A percentile compares a stretch with the other conserved stretches of the same genome.
Evolutionary conservation across 2,329 filamentous ascomycete species (phyloP).

Genomic region (Ophiocordyceps australis): DNA sequence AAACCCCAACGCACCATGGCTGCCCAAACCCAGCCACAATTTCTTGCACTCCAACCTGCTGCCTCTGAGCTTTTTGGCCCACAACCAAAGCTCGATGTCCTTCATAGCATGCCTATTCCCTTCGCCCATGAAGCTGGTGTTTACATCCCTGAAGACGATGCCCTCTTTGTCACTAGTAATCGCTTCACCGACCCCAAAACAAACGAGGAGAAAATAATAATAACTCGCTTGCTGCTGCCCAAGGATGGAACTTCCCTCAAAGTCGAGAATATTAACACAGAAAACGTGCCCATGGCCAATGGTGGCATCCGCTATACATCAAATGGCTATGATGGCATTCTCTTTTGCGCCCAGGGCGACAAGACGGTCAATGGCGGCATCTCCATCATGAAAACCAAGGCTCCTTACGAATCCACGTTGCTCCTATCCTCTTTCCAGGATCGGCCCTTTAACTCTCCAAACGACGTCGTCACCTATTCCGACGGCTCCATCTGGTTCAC

Average conservation of each 20-base stretch:
- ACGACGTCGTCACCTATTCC: slow-evolving; percentile 23
- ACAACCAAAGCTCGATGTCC: slow-evolving; percentile 14
- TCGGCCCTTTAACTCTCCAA: slow-evolving; percentile 27
- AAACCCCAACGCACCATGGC: too few species aligned
- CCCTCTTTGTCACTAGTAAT: slow-evolving; percentile 16
- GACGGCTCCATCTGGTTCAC: slow-evolving; percentile 31
- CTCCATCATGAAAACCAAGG: slow-evolving; percentile 11
- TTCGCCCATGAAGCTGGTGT: slow-evolving; percentile 30
- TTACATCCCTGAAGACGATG: slow-evolving; percentile 10
- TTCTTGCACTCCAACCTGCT: slow-evolving; percentile 3
- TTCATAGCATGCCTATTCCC: too few species aligned
- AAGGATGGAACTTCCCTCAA: slow-evolving; percentile 3
- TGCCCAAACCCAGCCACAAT: too few species aligned
- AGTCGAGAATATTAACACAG: slow-evolving; percentile 14
- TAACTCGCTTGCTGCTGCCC: slow-evolving; percentile 9
- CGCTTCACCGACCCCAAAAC: slow-evolving; percentile 7
- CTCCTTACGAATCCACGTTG: slow-evolving; percentile 10
- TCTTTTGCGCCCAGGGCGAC: slow-evolving; percentile 22
- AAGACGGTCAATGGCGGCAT: slow-evolving; percentile 8
- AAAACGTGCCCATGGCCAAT: slow-evolving; percentile 23
- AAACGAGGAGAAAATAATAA: slow-evolving; percentile 9
- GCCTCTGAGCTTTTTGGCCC: slow-evolving; percentile 13
- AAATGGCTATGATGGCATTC: slow-evolving; percentile 8
- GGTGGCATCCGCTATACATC: slow-evolving; percentile 25
- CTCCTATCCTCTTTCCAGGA: slow-evolving; percentile 22